phyloP scores from a whole-genome alignment of 768 basidiomycete genomes.

The Leccinum disarticulatum region DNA sequence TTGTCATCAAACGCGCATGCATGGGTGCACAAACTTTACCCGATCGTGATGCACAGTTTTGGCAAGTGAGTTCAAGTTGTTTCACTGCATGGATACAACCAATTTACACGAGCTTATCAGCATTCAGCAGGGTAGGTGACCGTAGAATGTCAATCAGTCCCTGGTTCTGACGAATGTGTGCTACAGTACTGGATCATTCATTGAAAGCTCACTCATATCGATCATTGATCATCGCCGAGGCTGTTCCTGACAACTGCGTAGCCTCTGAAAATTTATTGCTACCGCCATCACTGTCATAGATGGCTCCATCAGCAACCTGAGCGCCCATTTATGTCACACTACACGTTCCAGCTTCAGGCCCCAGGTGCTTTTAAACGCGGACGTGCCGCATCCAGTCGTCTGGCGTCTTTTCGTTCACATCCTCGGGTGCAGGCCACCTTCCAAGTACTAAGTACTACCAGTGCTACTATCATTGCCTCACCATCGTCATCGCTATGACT shows the following conservation, averaged over 20 bases:
- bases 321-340: neutral
- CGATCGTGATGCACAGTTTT: neutral
- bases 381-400: neutral
- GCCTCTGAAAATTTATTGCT: neutral
- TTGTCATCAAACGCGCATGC: neutral
- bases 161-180: neutral
- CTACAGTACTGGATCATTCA: neutral
- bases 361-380: neutral
- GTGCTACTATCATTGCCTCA: neutral
- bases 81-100: neutral
- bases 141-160: neutral
- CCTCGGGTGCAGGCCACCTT: constrained; percentile 18
- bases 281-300: neutral
- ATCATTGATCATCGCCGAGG: neutral
- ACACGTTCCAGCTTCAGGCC: neutral
- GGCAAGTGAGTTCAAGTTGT: neutral
- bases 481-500: constrained; percentile 7
- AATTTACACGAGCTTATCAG: neutral
- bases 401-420: neutral
- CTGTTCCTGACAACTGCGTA: constrained; percentile 1
- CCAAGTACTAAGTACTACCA: neutral
- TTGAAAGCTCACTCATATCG: neutral
- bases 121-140: neutral
- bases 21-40: neutral
- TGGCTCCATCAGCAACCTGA: neutral